Conservation (phyloP, 495 filamentous ascomycete species). For the Neurospora intermedia region DNA sequence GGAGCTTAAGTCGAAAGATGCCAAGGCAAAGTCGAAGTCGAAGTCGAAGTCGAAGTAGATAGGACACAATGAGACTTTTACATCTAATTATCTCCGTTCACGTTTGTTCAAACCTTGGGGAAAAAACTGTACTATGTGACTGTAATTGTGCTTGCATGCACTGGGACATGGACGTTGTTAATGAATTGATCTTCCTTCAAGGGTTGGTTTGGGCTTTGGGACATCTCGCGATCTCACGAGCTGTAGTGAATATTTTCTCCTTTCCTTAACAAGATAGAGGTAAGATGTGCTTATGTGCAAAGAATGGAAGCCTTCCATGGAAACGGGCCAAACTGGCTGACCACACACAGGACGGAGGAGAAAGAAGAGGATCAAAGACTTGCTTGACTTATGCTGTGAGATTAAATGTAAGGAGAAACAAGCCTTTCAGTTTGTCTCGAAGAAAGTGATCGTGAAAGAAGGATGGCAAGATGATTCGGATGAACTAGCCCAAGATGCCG, state of each 20-base stretch:
- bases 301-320: not conserved
- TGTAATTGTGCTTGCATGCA: not conserved
- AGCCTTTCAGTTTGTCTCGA: accelerated
- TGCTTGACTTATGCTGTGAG: not conserved
- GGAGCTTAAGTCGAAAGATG: not conserved
- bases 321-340: not conserved
- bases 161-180: not conserved
- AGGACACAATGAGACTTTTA: not conserved
- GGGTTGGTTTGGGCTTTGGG: not conserved
- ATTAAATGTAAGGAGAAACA: not conserved
- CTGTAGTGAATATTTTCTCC: too few relatives aligned
- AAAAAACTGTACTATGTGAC: not conserved
- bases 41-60: not conserved
- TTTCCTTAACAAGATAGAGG: too few relatives aligned
- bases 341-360: not conserved
- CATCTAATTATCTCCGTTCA: not conserved
- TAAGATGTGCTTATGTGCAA: not conserved
- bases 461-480: not conserved
- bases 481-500: not conserved
- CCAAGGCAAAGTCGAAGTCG: not conserved
- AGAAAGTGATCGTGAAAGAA: not conserved
- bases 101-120: not conserved
- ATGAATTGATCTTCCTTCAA: not conserved
- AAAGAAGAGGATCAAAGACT: not conserved
- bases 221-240: not conserved